Evolutionary conservation across 1,284 basidiomycete species (phyloP), one percentile per base, ranked within the genome.

Genomic region (Puccinia triticina): DNA sequence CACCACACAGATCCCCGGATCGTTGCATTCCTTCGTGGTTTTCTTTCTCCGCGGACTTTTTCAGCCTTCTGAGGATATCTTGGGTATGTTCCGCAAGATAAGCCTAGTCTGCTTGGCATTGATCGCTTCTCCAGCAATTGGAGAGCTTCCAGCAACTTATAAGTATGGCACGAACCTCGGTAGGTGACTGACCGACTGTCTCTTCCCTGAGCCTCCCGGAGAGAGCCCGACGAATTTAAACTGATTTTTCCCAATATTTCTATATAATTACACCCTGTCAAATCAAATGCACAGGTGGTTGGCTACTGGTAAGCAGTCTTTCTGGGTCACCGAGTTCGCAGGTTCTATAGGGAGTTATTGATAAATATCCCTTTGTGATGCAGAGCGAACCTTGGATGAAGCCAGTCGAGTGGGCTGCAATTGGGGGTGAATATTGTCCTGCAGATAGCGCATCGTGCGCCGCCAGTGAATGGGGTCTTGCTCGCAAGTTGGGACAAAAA

Each of bases 351-450:
- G 12, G 32, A 55, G 32, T 53, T 48, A 40, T 10, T 67, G 43
- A 40, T 53, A 3, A 14, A 26, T 46, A 18, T 50, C 34, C 34
- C 11, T 53, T 32, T 21, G 11, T 67, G n/a, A 3, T 48, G 26
- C 29, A 82, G 79, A 74, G 71, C 16, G 91, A 92, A 84, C 87
- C 91, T 43, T 92, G 91, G 91, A 92, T 92, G 91, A 87, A 91
- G n/a, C 91, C 91, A 1, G 86, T 84, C 90, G 91, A 90, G 88
- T 92, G 92, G 92, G 78, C 88, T 0, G 87, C 87, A 5, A 92
- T 92, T 91, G 92, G 92, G 37, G 91, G 92, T 3, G 83, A 92
- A 84, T 84, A 84, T 10, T 91, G 91, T 85, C 77, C 84, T 59
- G 88, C 89, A 75, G 92, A 91, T 84, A 66, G 50, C 5, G 89